These are phyloP conservation scores for Hemisphaericaspora subhashii DNA, from an alignment of 1,139 yeast genomes.

Conservation along the genomic window DNA sequence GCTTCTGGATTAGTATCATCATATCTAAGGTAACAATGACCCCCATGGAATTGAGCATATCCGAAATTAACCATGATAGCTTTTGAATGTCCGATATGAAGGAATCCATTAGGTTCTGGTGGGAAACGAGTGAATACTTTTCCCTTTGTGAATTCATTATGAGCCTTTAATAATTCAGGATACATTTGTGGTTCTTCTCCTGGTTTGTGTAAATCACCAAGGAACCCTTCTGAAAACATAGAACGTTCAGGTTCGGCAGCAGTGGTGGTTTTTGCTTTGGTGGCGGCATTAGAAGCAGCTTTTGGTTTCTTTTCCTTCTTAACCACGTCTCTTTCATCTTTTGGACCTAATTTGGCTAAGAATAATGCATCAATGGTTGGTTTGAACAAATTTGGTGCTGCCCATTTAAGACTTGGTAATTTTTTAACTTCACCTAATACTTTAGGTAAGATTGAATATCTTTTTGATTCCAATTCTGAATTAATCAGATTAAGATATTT, in stretches of 20 bases:
- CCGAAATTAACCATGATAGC: constrained; percentile 98
- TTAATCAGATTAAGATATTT: constrained; percentile 60
- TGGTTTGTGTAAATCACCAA: constrained; percentile 92
- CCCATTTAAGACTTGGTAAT: constrained; percentile 83
- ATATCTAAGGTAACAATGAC: constrained; percentile 86
- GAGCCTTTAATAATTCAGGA: constrained; percentile 81
- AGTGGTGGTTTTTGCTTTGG: constrained; percentile 22
- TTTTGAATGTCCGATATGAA: constrained; percentile 97
- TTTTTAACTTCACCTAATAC: constrained; percentile 75
- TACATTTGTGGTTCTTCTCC: constrained; percentile 92
- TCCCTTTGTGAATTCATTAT: constrained; percentile 75
- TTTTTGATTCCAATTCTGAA: constrained; percentile 59
- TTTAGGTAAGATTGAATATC: constrained; percentile 77
- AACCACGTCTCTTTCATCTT: constrained; percentile 88
- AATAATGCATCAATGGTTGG: constrained; percentile 80
- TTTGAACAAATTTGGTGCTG: constrained; percentile 81
- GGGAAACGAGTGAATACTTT: constrained; percentile 93
- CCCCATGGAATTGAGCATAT: constrained; percentile 80
- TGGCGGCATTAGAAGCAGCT: constrained; percentile 18
- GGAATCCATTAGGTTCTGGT: constrained; percentile 96
- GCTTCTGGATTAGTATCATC: constrained; percentile 99
- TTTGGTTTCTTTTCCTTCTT: constrained; percentile 72
- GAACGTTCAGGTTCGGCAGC: constrained; percentile 52
- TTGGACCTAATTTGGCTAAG: constrained; percentile 78
- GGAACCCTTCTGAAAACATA: constrained; percentile 94